Base-by-base conservation (phyloP, 768 basidiomycete genomes). In the Boletus tylopilopsis region DNA sequence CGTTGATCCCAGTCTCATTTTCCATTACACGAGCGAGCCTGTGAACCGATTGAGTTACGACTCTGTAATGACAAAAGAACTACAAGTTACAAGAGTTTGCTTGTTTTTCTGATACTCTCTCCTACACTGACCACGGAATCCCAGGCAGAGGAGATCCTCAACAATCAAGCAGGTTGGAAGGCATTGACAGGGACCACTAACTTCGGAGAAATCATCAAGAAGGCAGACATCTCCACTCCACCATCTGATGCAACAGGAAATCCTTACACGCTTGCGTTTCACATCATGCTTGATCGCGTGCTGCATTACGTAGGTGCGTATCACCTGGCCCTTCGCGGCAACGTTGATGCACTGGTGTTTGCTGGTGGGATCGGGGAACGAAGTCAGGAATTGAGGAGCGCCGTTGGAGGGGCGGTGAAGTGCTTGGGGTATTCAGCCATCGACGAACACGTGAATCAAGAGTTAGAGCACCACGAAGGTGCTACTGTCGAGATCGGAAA, bases 321-420 rank as follows among this genome's bases (percentile, higher is more conserved):
- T 64, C 80, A 84, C 57, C 70, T 90, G 57, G 85, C 88, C 63
- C 77, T 93, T 21, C 74, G 74, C 27, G 79, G 79, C 15, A 51
- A 73, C 22, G 78, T 93, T 11, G 87, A 93, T 63, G 91, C 85
- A 2, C 60, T 94, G 35, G 87, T 94, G 12, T 93, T 94, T 64
- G 77, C 88, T 0, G 92, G 93, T 4, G 92, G 92, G 0, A 90
- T 96, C 45, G 94, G 94, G 0, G 94, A 96, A 68, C 76, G 75
- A 55, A 80, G 83, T 51, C 71, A 68, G 16, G 74, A 79, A 56
- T 67, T 97, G 46, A 70, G 93, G 35, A 62, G 69, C 34, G 78
- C 79, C 18, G 72, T 94, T 16, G 75, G 75, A 4, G 64, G 74
- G 30, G 72, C 76, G 29, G 69, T 85, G 15, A 57, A 45, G 16